phyloP scores from a whole-genome alignment of 169 alveolate genomes.

The Plasmodium coatneyi region DNA sequence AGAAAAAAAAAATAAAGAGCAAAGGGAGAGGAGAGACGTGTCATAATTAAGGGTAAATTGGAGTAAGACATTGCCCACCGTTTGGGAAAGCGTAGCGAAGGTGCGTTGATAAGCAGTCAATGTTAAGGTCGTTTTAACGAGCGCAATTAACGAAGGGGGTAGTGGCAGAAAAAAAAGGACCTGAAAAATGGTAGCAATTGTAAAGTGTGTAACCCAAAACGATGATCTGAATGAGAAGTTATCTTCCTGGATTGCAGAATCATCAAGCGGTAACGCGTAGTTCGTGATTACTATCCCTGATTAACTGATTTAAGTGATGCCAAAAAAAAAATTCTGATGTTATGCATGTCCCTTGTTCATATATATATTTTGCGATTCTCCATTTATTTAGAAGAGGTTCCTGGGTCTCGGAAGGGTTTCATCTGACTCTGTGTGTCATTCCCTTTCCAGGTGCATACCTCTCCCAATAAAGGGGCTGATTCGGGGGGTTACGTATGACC shows the following conservation, averaged over 20 bases:
- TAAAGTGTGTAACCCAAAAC: not conserved
- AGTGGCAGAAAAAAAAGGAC: not conserved
- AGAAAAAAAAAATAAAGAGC: not conserved
- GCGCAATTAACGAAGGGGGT: not conserved
- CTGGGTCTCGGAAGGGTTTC: not conserved
- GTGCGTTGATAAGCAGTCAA: not conserved
- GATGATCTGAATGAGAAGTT: not conserved
- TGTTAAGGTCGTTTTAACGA: not conserved
- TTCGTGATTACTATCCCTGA: not conserved
- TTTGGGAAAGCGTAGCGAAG: not conserved
- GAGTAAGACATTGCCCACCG: not conserved
- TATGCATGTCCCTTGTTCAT: not conserved
- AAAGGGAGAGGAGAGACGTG: not conserved
- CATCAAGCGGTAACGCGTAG: not conserved
- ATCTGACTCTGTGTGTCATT: not conserved
- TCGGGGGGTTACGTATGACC: conserved; percentile 1
- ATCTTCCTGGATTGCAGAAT: not conserved
- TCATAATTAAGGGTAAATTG: not conserved
- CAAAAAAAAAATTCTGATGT: not conserved
- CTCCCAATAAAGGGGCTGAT: not conserved
- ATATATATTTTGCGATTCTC: not conserved
- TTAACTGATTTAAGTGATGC: not conserved
- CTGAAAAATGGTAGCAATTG: not conserved
- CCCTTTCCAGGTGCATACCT: not conserved
- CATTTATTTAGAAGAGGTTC: not conserved